Evolutionary conservation across 2,329 filamentous ascomycete species (phyloP).

Genomic region (Leptosphaerulina australis): DNA sequence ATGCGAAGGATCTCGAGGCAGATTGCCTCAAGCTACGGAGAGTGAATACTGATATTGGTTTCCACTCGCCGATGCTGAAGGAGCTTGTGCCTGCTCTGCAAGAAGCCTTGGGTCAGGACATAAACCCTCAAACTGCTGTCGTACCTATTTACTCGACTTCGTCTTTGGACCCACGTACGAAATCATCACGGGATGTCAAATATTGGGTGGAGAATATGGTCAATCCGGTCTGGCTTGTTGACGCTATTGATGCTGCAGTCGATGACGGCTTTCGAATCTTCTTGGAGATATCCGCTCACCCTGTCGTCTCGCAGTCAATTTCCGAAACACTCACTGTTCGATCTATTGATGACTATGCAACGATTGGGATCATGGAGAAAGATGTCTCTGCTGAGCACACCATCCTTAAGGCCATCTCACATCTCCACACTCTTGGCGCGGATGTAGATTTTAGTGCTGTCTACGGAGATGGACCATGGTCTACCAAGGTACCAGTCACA

Average conservation of each 20-base stretch:
- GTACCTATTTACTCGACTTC: conserved; percentile 50
- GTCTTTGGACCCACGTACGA: conserved; percentile 28
- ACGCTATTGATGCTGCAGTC: conserved; percentile 45
- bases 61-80: conserved; percentile 50
- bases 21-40: conserved; percentile 41
- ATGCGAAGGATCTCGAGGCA: conserved; percentile 20
- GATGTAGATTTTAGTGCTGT: conserved; percentile 32
- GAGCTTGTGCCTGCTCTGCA: conserved; percentile 39
- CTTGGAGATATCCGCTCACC: conserved; percentile 52
- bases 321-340: conserved; percentile 47
- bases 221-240: conserved; percentile 46
- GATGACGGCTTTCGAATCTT: conserved; percentile 51
- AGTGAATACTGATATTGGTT: conserved; percentile 52
- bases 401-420: conserved; percentile 37
- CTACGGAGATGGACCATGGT: conserved; percentile 15
- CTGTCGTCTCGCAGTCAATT: conserved; percentile 52
- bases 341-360: conserved; percentile 40
- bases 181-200: conserved; percentile 31
- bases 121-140: conserved; percentile 21
- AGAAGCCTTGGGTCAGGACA: conserved; percentile 16
- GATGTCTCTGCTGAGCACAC: conserved; percentile 32
- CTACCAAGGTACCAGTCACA: conserved; percentile 18
- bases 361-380: conserved; percentile 43
- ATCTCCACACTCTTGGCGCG: conserved; percentile 41
- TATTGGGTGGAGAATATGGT: conserved; percentile 54